phyloP scores from a whole-genome alignment of 2,329 filamentous ascomycete species.

The Trichoderma cornu-damae region DNA sequence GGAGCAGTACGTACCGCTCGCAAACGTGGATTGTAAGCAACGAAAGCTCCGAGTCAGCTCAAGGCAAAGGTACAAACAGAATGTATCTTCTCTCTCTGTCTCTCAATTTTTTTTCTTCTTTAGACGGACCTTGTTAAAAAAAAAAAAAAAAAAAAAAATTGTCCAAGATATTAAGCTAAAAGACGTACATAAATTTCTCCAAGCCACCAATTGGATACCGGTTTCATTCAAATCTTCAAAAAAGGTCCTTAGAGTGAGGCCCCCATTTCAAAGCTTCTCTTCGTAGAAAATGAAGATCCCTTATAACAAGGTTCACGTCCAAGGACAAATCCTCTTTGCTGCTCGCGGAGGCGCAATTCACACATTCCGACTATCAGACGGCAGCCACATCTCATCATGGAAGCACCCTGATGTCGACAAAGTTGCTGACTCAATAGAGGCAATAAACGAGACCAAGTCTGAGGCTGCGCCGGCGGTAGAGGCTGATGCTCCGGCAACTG shows the following conservation, averaged over 20 bases:
- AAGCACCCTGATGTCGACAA: slow-evolving; percentile 42
- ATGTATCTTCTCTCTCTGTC: slow-evolving; percentile 15
- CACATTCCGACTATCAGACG: slow-evolving; percentile 56
- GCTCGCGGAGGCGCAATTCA: slow-evolving; percentile 69
- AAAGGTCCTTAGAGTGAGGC: background rate
- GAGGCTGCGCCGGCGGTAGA: slow-evolving; percentile 16
- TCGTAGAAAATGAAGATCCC: slow-evolving; percentile 45
- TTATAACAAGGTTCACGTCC: slow-evolving; percentile 59
- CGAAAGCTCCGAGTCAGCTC: background rate
- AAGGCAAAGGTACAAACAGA: background rate
- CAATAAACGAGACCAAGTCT: slow-evolving; percentile 19
- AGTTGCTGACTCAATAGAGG: slow-evolving; percentile 28
- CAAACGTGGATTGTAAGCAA: background rate
- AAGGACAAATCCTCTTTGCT: slow-evolving; percentile 60
- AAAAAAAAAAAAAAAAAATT: slow-evolving; percentile 12
- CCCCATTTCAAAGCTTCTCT: background rate
- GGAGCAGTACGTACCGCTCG: slow-evolving; percentile 3
- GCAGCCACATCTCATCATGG: slow-evolving; percentile 59
- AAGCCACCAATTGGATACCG: slow-evolving; percentile 1
- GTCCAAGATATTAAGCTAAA: background rate
- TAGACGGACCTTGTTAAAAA: no score
- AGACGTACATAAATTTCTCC: background rate
- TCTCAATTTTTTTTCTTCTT: no score
- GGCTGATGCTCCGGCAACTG: slow-evolving; percentile 21
- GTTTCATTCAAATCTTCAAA: background rate